Evolutionary conservation across 2,329 filamentous ascomycete species (phyloP), one percentile per base, ranked within the genome.

Genomic region (Bimuria novae-zelandiae): DNA sequence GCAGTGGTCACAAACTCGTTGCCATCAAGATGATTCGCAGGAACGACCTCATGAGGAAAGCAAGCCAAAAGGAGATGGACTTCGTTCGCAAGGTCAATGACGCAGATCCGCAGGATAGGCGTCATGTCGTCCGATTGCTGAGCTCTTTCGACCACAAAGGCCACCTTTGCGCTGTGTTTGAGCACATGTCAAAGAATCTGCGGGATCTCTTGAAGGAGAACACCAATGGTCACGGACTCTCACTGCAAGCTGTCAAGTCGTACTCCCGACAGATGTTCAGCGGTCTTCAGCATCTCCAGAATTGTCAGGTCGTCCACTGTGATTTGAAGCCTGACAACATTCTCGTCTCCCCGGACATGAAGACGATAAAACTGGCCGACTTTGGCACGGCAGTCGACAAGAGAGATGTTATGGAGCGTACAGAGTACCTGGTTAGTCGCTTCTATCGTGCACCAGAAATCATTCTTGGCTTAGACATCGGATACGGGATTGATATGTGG

Each of bases 271-370:
- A 99, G 75, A 96, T 96, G 73, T 97, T 99, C 72, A 81, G 95
- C 23, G 91, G 91, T 1, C 78, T 99, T 47, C 88, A 87, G 64
- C 87, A 97, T 66, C 84, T 99, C 79, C 89, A 91, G 64, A 93
- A 91, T 70, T 95, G 90, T 78, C 92, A 92, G 73, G 90, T 99
- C 70, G 84, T 99, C 47, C 94, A 99, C 72, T 92, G 93, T 12
- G 94, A 99, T 80, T 75, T 99, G 64, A 99, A 99, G 76, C 94
- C 94, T 7, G 94, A 99, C 83, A 99, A 99, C 66, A 93, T 99
- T 52, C 79, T 99, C 66, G 92, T 71, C 12, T 69, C 67, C n/a
- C 57, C 57, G 21, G 67, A 71, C 32, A 67, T 67, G 46, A 96
- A 88, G 62, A 76, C 91, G 23, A 83, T 99, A 67, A 99, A 99